phyloP scores from a whole-genome alignment of 805 yeast species.

The Teunomyces aglyptinius region DNA sequence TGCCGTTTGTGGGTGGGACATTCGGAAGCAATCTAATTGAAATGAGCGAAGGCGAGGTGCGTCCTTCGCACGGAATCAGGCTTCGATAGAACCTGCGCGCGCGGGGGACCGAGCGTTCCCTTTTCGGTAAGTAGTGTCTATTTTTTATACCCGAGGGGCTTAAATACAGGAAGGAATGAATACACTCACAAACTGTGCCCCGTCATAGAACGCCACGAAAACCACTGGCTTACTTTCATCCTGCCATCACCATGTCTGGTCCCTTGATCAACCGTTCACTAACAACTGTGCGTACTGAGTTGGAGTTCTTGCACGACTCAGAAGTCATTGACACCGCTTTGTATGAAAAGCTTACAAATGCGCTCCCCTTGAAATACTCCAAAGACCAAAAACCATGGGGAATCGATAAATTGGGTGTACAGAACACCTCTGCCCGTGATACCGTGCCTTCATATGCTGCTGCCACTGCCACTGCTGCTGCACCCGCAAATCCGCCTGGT shows the following conservation, averaged over 20 bases:
- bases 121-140: too few species aligned
- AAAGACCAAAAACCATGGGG: conserved; percentile 52
- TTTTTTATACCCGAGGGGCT: not conserved
- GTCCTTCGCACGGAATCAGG: not conserved
- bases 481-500: conserved; percentile 12
- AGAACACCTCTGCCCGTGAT: not conserved
- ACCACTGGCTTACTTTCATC: not conserved
- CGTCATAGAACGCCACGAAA: not conserved
- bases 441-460: conserved; percentile 7
- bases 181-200: not conserved
- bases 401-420: conserved; percentile 25
- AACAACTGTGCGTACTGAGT: conserved; percentile 70
- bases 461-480: conserved; percentile 8
- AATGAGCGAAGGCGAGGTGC: conserved; percentile 9
- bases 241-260: conserved; percentile 45
- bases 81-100: not conserved
- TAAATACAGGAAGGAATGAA: not conserved
- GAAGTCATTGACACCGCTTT: conserved; percentile 63
- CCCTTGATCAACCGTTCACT: conserved; percentile 76
- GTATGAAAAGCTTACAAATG: conserved; percentile 46
- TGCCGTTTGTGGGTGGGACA: not conserved
- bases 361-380: conserved; percentile 58
- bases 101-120: not conserved
- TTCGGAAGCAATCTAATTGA: conserved; percentile 12
- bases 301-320: conserved; percentile 75